phyloP scores from a whole-genome alignment of 176 grass and related monocot species.

The Hyparrhenia diplandra region DNA sequence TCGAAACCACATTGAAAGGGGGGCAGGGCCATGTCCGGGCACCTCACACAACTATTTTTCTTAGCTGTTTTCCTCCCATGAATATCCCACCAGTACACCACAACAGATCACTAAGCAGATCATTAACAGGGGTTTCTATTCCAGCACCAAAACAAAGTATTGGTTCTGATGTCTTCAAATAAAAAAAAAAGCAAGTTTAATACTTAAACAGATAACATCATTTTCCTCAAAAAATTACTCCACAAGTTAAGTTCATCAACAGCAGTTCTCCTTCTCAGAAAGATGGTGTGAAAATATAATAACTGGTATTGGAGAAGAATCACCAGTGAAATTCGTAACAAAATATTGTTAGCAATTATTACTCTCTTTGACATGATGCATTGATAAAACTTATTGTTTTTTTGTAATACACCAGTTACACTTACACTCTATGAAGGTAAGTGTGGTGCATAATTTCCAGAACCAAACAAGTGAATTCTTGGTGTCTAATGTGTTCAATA shows the following conservation, averaged over 20 bases:
- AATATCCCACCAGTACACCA: too few relatives aligned
- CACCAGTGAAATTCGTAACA: neutral
- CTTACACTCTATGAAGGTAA: neutral
- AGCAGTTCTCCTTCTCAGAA: slow-evolving; percentile 82
- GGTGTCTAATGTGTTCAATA: neutral
- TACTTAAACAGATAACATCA: slow-evolving; percentile 93
- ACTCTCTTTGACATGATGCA: neutral
- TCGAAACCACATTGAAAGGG: too few relatives aligned
- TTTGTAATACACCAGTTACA: neutral
- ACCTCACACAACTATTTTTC: too few relatives aligned
- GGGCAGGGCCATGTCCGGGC: too few relatives aligned
- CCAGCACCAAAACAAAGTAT: neutral
- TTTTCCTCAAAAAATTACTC: slow-evolving; percentile 77
- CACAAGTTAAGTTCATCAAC: slow-evolving; percentile 91
- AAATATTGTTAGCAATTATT: neutral
- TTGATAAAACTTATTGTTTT: neutral
- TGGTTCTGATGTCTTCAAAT: neutral
- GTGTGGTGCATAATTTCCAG: neutral
- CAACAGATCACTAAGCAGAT: neutral
- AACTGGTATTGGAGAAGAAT: neutral
- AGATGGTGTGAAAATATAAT: neutral
- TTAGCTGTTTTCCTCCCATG: too few relatives aligned
- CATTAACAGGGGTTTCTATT: neutral
- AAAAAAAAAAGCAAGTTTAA: neutral
- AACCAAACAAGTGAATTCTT: neutral